These are phyloP conservation scores for Phaeodactylum tricornutum DNA, from an alignment of 108 stramenopile species.

Conservation along the genomic window DNA sequence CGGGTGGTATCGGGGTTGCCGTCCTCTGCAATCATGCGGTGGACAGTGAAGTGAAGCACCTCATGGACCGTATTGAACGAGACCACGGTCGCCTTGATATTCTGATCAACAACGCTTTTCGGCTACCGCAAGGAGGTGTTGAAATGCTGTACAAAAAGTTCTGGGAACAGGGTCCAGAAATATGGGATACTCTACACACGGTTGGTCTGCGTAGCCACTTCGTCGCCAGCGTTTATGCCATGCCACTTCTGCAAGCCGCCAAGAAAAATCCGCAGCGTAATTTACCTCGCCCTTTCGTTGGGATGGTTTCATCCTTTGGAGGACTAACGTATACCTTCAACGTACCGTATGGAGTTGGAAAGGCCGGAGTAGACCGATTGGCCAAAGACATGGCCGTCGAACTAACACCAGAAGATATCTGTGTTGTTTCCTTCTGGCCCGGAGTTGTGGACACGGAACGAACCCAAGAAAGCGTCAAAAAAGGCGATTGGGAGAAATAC, in stretches of 20 bases:
- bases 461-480: constrained; percentile 44
- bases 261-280: not conserved
- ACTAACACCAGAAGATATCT: constrained; percentile 40
- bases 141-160: constrained; percentile 43
- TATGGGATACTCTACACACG: constrained; percentile 69
- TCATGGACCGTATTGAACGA: constrained; percentile 20
- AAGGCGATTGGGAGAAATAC: constrained; percentile 68
- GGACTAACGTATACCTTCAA: constrained; percentile 81
- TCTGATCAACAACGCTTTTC: constrained; percentile 51
- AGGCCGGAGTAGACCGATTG: constrained; percentile 78
- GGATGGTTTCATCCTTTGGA: constrained; percentile 60
- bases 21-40: constrained; percentile 34
- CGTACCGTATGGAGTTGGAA: constrained; percentile 87
- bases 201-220: constrained; percentile 60
- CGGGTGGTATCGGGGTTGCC: constrained; percentile 39
- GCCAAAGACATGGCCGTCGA: constrained; percentile 71
- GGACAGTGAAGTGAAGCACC: constrained; percentile 33
- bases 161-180: constrained; percentile 53
- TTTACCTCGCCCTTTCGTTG: constrained; percentile 46
- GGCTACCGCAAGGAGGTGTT: constrained; percentile 31
- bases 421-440: constrained; percentile 68
- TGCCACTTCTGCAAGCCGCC: constrained; percentile 46
- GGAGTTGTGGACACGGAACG: constrained; percentile 81
- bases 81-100: constrained; percentile 60
- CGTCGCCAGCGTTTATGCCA: constrained; percentile 42